Conservation (phyloP, 2,329 filamentous ascomycete genomes). For the Boeremia lycopersici region DNA sequence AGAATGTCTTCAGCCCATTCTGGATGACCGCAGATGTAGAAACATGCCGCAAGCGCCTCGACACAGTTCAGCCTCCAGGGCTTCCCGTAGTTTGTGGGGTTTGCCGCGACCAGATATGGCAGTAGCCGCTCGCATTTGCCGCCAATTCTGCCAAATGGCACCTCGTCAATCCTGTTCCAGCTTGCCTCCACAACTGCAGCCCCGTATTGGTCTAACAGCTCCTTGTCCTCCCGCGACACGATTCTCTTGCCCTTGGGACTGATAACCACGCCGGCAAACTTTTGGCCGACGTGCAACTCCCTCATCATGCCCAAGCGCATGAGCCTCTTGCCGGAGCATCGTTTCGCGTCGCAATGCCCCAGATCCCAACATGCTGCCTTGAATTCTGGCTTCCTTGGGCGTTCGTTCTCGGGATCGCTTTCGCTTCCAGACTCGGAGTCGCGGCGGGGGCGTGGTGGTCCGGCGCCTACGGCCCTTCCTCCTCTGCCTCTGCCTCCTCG, state of each 20-base stretch:
- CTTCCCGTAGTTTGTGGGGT: conserved; percentile 95
- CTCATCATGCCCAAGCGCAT: conserved; percentile 94
- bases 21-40: conserved; percentile 86
- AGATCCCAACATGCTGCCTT: conserved; percentile 98
- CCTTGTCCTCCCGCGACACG: conserved; percentile 80
- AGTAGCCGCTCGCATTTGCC: conserved; percentile 85
- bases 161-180: conserved; percentile 90
- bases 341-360: conserved; percentile 95
- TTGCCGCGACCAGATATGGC: conserved; percentile 94
- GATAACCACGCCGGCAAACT: conserved; percentile 89
- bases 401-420: conserved; percentile 32
- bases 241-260: conserved; percentile 91
- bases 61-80: conserved; percentile 96
- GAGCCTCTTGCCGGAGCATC: conserved; percentile 93
- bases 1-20: conserved; percentile 91
- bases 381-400: conserved; percentile 63
- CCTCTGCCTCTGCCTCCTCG: conserved; percentile 18
- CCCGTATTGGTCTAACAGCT: conserved; percentile 83
- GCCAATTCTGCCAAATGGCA: conserved; percentile 89
- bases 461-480: conserved; percentile 58
- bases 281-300: conserved; percentile 88
- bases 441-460: conserved; percentile 53
- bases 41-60: conserved; percentile 90
- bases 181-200: conserved; percentile 97
- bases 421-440: conserved; percentile 32